Base-by-base conservation (phyloP, 768 basidiomycete species). In the Clitopilus hobsonii region DNA sequence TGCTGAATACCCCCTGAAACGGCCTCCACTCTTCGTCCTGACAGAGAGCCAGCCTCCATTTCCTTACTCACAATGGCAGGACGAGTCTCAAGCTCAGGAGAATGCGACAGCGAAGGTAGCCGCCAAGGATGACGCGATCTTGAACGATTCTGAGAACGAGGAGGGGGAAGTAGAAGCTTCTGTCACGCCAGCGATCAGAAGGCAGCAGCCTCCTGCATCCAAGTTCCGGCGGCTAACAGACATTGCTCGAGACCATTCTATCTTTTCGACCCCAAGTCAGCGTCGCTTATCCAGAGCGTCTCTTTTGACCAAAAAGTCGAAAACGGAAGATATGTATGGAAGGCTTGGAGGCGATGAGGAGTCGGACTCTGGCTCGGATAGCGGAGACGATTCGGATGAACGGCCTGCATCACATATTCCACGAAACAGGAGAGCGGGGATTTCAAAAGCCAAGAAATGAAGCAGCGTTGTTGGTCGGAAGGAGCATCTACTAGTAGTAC, bases 331-430 rank as follows among this genome's bases (percentile, higher is more conserved):
- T 56, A 53, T 77, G 62, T 76, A 78, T 64, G 73, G 76, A 22
- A 60, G 62, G 48, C 62, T 60, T 23, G 65, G 67, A n/a, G 68
- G 67, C 51, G 68, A 71, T 18, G 70, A 68, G 5, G 67, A 70
- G 29, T 75, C 73, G 16, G 76, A 75, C 5, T 77, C 80, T 3
- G 78, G 77, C n/a, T n/a, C n/a, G n/a, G n/a, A n/a, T n/a, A n/a
- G n/a, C 32, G 73, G 75, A 0, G 77, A 70, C 2, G 77, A 79
- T 53, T 74, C 75, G 0, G 78, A 71, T 36, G 67, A 59, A 36
- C 63, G 65, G 38, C 60, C 64, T 23, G 61, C 56, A 38, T 84
- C 79, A n/a, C 87, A 88, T 65, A 87, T 89, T 54, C 87, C 87
- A 26, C 73, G 67, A 58, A 72, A 72, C 10, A 75, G 82, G 54